Base-by-base conservation (phyloP, 2,329 filamentous ascomycete species). In the Dothidotthia symphoricarpi region DNA sequence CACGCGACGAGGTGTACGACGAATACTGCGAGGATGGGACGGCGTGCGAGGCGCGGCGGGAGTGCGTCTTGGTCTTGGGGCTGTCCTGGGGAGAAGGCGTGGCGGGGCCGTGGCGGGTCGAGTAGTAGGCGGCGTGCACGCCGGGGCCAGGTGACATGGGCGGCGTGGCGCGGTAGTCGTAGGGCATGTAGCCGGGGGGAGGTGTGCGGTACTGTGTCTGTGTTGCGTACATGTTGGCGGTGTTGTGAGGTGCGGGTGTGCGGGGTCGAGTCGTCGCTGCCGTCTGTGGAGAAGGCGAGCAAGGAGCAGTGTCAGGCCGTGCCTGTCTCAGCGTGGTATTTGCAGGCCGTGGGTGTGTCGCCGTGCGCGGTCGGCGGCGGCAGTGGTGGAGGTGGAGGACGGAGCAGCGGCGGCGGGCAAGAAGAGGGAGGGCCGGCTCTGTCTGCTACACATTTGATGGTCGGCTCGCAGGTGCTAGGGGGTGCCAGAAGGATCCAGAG, bases 21-120 rank as follows among this genome's bases (percentile, higher is more conserved):
- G 63, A 69, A 68, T 60, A 70, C 61, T 76, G 76, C 16, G 60
- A 56, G 28, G 35, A 36, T 15, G 67, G 68, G 30, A 62, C 63
- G 39, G 72, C 71, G 47, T 71, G 69, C 51, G 79, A 83, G 47
- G 77, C 73, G 51, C 78, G 76, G 58, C 79, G 75, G 22, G 69
- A 63, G 19, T 22, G 78, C 46, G 69, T 69, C 16, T 51, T 47
- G 43, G 61, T 55, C 59, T 75, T 75, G 31, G 74, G 63, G 28
- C 69, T 69, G 37, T 59, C 65, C 43, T 69, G 71, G 22, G 68
- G 65, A 4, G 69, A 69, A 27, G 71, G 75, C 27, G 77, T 75
- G 34, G 68, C 55, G 42, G 67, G 67, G 46, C 70, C 71, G 55
- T 76, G 75, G 47, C 72, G 68, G 19, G 75, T 74, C 7, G 77